Evolutionary conservation across 768 basidiomycete species (phyloP), one percentile per base, ranked within the genome.

Genomic region (Mycena indigotica): DNA sequence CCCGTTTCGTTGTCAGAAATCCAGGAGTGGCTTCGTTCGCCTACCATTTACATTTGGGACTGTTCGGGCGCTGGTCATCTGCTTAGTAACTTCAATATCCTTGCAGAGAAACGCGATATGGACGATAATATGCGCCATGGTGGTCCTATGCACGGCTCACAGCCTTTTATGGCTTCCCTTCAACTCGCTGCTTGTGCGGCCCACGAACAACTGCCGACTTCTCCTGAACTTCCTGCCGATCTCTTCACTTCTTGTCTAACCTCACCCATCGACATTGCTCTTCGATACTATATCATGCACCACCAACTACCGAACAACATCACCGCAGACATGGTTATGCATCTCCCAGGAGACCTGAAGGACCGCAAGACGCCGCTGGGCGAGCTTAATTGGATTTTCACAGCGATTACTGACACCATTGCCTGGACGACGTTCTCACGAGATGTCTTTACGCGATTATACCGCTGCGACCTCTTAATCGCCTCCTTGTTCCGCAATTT

Each of bases 311-410:
- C 90, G 5, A 87, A 84, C 63, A 86, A 87, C 56, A 83, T 91
- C 66, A 88, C 87, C 8, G 80, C 88, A 26, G 94, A 98, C 67
- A 91, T 94, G 90, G 88, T 95, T 29, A 86, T 91, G 81, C 91
- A 95, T 70, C 84, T 99, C 13, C 97, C 97, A 0, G 97, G 97
- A 8, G 95, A 98, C 69, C 83, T 98, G 58, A 97, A 96, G 73
- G 97, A 99, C 68, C 84, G 97, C 19, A 84, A 95, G 24, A 98
- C 97, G 0, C 95, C 97, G 1, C 78, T 99, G 0, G 97, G 97
- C 50, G 97, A 99, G 74, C 83, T 99, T n/a, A 97, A 96, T 70
- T 99, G 97, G 97, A 98, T 98, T 61, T 98, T 98, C 75, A 98
- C 95, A 1, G 94, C 96, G 29, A 92, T 99, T 55, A 98, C 97